Conservation (phyloP, 345 rosid species). For the Salix koriyanagi region DNA sequence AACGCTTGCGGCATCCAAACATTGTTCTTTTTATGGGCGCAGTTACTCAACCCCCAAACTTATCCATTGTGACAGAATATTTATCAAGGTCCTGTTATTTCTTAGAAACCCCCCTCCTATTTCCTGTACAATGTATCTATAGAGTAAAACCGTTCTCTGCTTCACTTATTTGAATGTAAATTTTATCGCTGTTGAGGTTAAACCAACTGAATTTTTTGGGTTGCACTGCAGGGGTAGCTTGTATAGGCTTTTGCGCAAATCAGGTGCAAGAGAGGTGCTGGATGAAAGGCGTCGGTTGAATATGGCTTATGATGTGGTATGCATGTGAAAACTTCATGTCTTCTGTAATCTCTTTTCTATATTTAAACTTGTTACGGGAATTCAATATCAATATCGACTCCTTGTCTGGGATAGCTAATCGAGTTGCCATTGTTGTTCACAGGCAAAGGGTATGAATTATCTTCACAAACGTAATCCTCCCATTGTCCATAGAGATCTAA, state of each 20-base stretch:
- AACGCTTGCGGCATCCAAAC: constrained; percentile 95
- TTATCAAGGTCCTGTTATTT: constrained; percentile 64
- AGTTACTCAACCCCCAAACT: constrained; percentile 90
- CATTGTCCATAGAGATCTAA: constrained; percentile 92
- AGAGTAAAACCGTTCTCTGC: not conserved
- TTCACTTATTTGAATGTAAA: not conserved
- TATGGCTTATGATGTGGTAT: constrained; percentile 99
- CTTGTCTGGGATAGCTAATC: constrained; percentile 6
- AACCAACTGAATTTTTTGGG: constrained; percentile 22
- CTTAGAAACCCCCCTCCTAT: not conserved
- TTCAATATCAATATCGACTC: not conserved
- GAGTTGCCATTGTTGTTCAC: constrained; percentile 20
- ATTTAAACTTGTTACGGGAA: not conserved
- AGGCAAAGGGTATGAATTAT: constrained; percentile 99
- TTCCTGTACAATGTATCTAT: not conserved
- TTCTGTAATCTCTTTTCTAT: not conserved
- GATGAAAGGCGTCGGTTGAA: constrained; percentile 90
- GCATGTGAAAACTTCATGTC: constrained; percentile 14
- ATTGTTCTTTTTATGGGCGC: constrained; percentile 99
- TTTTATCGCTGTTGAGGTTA: not conserved
- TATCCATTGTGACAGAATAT: constrained; percentile 98
- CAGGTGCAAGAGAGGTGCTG: constrained; percentile 73
- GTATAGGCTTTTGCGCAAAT: constrained; percentile 84
- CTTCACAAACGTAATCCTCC: constrained; percentile 95
- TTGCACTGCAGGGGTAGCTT: constrained; percentile 83